Conservation (phyloP, 139 green algal genomes). For the Chlamydomonas sp. region DNA sequence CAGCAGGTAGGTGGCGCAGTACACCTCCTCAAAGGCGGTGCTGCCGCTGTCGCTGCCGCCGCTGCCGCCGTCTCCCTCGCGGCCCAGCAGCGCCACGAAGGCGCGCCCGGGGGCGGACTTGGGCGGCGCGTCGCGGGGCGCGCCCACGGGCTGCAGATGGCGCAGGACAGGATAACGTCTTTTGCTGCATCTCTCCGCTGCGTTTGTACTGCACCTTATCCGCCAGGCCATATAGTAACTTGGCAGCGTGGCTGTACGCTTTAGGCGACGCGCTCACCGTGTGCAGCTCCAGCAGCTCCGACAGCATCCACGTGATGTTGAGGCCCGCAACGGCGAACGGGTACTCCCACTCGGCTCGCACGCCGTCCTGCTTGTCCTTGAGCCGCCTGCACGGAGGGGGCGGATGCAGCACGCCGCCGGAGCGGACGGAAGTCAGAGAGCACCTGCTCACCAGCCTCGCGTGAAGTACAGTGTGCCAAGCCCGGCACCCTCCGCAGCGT, state of each 20-base stretch:
- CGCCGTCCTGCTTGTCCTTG: conserved; percentile 74
- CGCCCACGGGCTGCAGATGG: background rate
- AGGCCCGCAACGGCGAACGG: conserved; percentile 89
- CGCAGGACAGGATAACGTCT: background rate
- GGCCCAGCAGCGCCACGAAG: conserved; percentile 60
- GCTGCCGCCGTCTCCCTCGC: background rate
- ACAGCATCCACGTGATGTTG: conserved; percentile 87
- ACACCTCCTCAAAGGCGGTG: conserved; percentile 72
- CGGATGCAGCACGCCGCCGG: background rate
- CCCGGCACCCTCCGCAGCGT: no score
- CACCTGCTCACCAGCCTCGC: background rate
- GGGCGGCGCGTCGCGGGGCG: conserved; percentile 1
- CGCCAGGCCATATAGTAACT: background rate
- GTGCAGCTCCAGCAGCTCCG: conserved; percentile 56
- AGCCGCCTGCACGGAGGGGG: conserved; percentile 58
- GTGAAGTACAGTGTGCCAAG: no score
- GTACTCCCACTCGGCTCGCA: conserved; percentile 79
- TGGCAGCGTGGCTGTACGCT: background rate
- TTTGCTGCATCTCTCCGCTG: background rate
- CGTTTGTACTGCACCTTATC: background rate
- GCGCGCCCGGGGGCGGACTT: conserved; percentile 25
- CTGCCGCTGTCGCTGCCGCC: background rate
- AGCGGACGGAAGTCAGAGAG: background rate
- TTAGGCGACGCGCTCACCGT: background rate
- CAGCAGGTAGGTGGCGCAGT: conserved; percentile 61